phyloP scores from a whole-genome alignment of 805 yeast species.

The Barnettozyma siamensis region DNA sequence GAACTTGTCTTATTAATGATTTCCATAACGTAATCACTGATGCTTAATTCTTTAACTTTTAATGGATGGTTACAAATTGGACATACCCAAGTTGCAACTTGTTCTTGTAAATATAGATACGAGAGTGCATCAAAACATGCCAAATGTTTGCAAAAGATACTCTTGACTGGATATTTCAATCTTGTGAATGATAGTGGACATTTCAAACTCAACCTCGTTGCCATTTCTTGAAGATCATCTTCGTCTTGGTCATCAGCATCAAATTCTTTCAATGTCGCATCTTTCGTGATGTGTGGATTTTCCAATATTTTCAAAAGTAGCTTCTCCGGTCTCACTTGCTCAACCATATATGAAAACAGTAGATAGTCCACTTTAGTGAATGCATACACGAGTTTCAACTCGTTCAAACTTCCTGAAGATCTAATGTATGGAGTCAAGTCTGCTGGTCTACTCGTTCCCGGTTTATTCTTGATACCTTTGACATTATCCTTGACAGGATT shows the following conservation, averaged over 20 bases:
- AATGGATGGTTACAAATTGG: slow-evolving; percentile 67
- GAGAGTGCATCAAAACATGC: slow-evolving; percentile 84
- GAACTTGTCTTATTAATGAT: slow-evolving; percentile 49
- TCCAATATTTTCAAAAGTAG: slow-evolving; percentile 36
- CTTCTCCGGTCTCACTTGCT: slow-evolving; percentile 35
- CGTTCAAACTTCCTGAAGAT: slow-evolving; percentile 31
- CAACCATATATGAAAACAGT: slow-evolving; percentile 55
- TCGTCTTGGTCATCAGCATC: slow-evolving; percentile 44
- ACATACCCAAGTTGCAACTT: slow-evolving; percentile 82
- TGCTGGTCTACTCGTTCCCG: slow-evolving; percentile 80
- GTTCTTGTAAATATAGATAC: slow-evolving; percentile 68
- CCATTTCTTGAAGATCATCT: slow-evolving; percentile 66
- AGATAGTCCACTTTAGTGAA: slow-evolving; percentile 46
- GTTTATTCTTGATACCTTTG: slow-evolving; percentile 69
- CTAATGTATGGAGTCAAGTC: slow-evolving; percentile 55
- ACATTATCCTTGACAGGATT: slow-evolving; percentile 44
- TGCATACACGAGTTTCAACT: slow-evolving; percentile 50
- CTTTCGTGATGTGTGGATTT: slow-evolving; percentile 47
- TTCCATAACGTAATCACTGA: slow-evolving; percentile 69
- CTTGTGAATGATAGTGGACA: slow-evolving; percentile 76
- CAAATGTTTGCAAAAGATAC: slow-evolving; percentile 68
- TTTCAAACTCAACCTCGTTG: slow-evolving; percentile 58
- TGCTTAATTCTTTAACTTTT: slow-evolving; percentile 50
- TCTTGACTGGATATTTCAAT: slow-evolving; percentile 67
- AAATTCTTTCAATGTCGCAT: slow-evolving; percentile 46